Evolutionary conservation across 441 rosid genomes (phyloP), one percentile per base, ranked within the genome.

Genomic region (Melastoma candidum): DNA sequence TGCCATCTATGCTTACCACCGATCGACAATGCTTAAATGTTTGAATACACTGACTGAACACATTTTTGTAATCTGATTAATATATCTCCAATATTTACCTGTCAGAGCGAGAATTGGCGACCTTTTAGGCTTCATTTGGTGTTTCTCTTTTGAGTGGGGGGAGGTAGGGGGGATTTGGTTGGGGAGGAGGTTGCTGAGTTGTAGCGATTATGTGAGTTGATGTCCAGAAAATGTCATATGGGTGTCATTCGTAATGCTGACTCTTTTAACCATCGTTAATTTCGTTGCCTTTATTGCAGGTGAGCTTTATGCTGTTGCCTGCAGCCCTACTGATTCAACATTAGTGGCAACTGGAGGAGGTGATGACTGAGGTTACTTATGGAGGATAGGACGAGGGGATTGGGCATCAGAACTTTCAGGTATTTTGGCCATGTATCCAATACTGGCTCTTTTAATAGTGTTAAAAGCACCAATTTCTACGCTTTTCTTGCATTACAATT

Each of bases 311-410:
- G 57, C 85, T 0, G 75, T 85, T 64, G 80, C 87, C 13, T 85
- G 95, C 73, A 80, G 89, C 46, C 89, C 96, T 47, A 73, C 80
- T 26, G 90, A 87, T 65, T 75, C 95, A 25, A 69, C 68, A 12
- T 72, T 82, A 56, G 98, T 87, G 67, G 98, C 95, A 54, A 87
- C 95, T 55, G 96, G 98, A 13, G 95, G 96, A 54, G 85, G 87
- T 50, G 98, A 90, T 69, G 93, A 90, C 51, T 82, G 56, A 70
- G 87, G 75, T n/a, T 85, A 83, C 68, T 79, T 90, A 32, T 90
- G 95, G 90, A 85, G 67, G 66, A 80, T 87, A 48, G 95, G 92
- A 39, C 83, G 41, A 49, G 94, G 90, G 54, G 98, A 92, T 65
- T 87, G 93, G 93, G 84, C 83, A 49, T 72, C 78, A 51, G 89